Evolutionary conservation across 2,329 filamentous ascomycete species (phyloP), one percentile per base, ranked within the genome.

Genomic region (Leptoxyphium fumago): DNA sequence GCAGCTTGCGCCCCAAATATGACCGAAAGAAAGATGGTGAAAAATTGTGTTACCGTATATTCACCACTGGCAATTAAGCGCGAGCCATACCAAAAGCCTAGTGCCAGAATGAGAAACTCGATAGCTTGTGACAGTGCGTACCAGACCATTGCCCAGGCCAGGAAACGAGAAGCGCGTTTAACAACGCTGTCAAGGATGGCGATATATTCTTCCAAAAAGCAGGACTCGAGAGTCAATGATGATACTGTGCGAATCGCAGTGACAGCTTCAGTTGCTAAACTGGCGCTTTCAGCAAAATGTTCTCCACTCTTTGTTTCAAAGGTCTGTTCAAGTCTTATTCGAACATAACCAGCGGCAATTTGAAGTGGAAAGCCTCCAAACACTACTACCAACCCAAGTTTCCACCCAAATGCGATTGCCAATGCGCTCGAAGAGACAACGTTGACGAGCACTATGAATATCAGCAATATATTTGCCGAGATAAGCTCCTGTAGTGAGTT

Each of bases 381-480:
- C 8, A 78, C 64, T 0, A 75, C 72, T 0, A 88, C 78, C 0
- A 86, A 63, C 0, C 79, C 76, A 8, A 89, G 68, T 58, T 86
- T 88, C 84, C 84, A 88, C 1, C 80, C 80, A 56, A 81, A 85
- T 3, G 72, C 67, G 53, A 84, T 86, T 1, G 80, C 71, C 42
- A 88, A 80, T 38, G 72, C 65, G 11, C 84, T 62, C 7, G 74
- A 76, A 0, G 81, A 82, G 8, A 76, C 53, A 2, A 88, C 61
- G 41, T 75, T 80, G 56, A 84, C 80, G 17, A 81, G 55, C 8
- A 79, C 76, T 15, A 79, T 74, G 50, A 83, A 69, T 2, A 77
- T 67, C 40, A 71, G 46, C 2, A 52, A 71, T 70, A 81, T 74
- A 54, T 81, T 79, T 39, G 73, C 64, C 5, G 75, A 75, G 53